Evolutionary conservation across 345 rosid genomes (phyloP), one percentile per base, ranked within the genome.

Genomic region (Hypericum perforatum): DNA sequence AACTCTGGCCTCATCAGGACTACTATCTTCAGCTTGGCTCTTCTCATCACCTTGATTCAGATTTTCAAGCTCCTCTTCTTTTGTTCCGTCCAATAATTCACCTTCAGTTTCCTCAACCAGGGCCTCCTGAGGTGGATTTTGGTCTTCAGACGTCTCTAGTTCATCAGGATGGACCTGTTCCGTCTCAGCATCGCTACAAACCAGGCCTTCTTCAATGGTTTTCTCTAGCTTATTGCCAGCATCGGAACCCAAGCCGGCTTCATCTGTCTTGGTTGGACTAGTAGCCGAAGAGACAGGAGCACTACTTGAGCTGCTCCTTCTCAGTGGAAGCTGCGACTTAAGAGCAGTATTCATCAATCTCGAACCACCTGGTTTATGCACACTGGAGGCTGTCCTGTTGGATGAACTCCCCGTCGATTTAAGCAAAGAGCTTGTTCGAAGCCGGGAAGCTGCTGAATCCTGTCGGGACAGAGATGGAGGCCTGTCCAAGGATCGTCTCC

Each of bases 401-500:
- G 32, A 22, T 22, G 32, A 22, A 22, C 4, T 22, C 32, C 32
- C 32, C 32, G 32, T 22, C 32, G 32, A 22, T 22, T 22, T 22
- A 22, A 22, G 32, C 32, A 4, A 22, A 22, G 32, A 22, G 32
- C 32, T 22, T 22, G 32, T 22, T 22, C 58, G 65, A 8, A 49
- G 50, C 60, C 9, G 10, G 41, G 47, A 22, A 43, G 69, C 70
- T 37, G 50, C 62, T 45, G 84, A 79, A 12, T 71, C 79, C 3
- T 36, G 49, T 29, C 74, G 40, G 59, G 70, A 55, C 57, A 78
- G 37, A 0, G 95, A 64, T 9, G 81, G 73, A 14, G 90, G 78
- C 54, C 66, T 73, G 66, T 90, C 97, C 12, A 84, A 77, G 9
- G 97, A 90, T 71, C 88, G 75, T 74, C 95, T 75, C 52, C 94